Conservation (phyloP, 2,329 filamentous ascomycete genomes). For the Colletotrichum zoysiae region DNA sequence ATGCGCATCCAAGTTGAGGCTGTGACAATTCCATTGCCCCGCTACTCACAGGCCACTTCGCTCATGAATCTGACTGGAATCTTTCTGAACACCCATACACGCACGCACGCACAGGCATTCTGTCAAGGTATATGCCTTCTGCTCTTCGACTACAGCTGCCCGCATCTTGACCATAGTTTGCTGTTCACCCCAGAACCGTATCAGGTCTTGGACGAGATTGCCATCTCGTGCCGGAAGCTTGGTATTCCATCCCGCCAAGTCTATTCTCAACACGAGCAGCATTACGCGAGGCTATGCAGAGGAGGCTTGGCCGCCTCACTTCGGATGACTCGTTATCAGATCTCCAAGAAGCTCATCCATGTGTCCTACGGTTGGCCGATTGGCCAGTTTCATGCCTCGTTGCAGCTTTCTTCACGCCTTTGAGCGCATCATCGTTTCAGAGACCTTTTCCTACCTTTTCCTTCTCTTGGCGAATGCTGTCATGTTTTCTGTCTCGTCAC, state of each 20-base stretch:
- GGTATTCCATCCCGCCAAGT: slow-evolving; percentile 29
- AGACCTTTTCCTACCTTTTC: not conserved
- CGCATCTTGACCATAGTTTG: slow-evolving; percentile 13
- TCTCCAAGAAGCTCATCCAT: not conserved
- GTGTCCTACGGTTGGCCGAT: not conserved
- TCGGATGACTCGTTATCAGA: slow-evolving; percentile 9
- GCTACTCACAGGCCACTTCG: slow-evolving; percentile 12
- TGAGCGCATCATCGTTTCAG: not conserved
- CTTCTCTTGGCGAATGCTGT: not conserved
- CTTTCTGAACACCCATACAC: slow-evolving; percentile 6
- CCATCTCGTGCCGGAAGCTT: slow-evolving; percentile 31
- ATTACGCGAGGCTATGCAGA: slow-evolving; percentile 16
- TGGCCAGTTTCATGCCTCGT: not conserved
- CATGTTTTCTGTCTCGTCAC: not conserved
- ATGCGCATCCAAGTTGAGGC: slow-evolving; percentile 31
- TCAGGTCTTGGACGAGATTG: slow-evolving; percentile 21
- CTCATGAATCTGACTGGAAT: not conserved
- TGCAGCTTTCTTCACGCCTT: no score
- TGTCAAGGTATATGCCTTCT: slow-evolving; percentile 18
- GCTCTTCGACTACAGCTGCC: slow-evolving; percentile 5
- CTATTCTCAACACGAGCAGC: not conserved
- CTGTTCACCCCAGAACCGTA: slow-evolving; percentile 14
- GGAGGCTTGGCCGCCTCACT: slow-evolving; percentile 15
- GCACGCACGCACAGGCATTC: slow-evolving; percentile 8
- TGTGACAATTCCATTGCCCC: slow-evolving; percentile 20